These are phyloP conservation scores for Fraxinus velutina DNA, from an alignment of 305 asterid species.

Conservation along the genomic window DNA sequence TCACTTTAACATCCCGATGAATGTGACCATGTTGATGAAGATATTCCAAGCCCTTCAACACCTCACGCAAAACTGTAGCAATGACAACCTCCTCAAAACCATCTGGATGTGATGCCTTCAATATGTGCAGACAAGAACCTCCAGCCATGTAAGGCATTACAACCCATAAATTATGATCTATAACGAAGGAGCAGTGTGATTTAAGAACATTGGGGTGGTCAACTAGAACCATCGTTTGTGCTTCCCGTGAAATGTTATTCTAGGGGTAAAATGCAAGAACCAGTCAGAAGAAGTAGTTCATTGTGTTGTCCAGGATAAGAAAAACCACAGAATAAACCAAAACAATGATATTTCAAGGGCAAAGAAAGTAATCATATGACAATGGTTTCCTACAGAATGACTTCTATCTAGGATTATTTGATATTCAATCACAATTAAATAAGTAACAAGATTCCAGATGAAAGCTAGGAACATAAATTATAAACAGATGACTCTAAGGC, in stretches of 20 bases:
- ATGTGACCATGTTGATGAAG: constrained; percentile 97
- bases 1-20: constrained; percentile 97
- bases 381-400: constrained; percentile 8
- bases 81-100: constrained; percentile 94
- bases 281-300: constrained; percentile 24
- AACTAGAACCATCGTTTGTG: constrained; percentile 87
- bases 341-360: constrained; percentile 8
- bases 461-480: constrained; percentile 4
- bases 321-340: constrained; percentile 13
- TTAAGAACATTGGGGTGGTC: constrained; percentile 93
- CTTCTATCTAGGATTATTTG: constrained; percentile 17
- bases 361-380: constrained; percentile 11
- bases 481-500: constrained; percentile 5
- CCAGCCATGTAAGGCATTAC: constrained; percentile 98
- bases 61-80: constrained; percentile 89
- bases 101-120: constrained; percentile 84
- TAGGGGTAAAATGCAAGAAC: constrained; percentile 38
- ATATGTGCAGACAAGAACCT: constrained; percentile 94
- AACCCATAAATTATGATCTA: constrained; percentile 86
- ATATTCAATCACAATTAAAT: constrained; percentile 6
- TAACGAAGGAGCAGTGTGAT: constrained; percentile 88
- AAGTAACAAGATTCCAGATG: constrained; percentile 1
- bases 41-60: constrained; percentile 83
- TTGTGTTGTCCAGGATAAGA: constrained; percentile 15
- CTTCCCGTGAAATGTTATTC: constrained; percentile 90